These are phyloP conservation scores for Penicillium sp. DNA, from an alignment of 2,329 filamentous ascomycete genomes.

Conservation along the genomic window DNA sequence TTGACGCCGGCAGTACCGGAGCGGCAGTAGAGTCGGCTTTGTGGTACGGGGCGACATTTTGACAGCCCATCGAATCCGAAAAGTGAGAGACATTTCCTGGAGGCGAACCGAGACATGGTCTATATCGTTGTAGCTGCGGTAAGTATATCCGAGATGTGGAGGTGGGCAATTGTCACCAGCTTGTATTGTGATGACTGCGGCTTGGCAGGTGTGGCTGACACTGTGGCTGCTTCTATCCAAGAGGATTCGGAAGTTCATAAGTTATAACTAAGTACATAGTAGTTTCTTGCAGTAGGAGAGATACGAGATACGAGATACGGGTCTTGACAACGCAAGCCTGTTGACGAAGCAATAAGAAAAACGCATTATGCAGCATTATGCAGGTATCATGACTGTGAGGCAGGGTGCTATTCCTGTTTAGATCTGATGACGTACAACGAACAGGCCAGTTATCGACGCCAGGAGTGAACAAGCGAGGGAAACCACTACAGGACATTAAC, in stretches of 20 bases:
- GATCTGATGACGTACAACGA: slow-evolving; percentile 19
- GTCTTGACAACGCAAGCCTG: too few relatives aligned
- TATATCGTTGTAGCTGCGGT: background rate
- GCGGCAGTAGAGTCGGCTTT: background rate
- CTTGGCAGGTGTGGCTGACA: background rate
- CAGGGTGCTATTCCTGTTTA: too few relatives aligned
- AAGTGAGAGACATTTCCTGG: background rate
- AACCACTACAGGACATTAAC: slow-evolving; percentile 10
- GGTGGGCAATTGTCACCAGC: background rate
- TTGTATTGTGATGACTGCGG: background rate
- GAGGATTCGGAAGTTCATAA: too few relatives aligned
- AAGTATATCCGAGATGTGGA: background rate
- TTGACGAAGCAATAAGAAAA: too few relatives aligned
- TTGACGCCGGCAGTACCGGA: background rate
- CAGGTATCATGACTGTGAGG: too few relatives aligned
- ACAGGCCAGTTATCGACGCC: slow-evolving; percentile 20
- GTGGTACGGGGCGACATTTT: background rate
- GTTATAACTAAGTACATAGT: too few relatives aligned
- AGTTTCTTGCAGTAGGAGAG: too few relatives aligned
- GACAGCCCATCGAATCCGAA: background rate
- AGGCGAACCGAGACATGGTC: background rate
- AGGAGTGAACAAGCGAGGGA: slow-evolving; percentile 19
- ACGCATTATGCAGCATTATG: too few relatives aligned
- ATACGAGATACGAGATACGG: too few relatives aligned
- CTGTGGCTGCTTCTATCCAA: background rate